Evolutionary conservation across 1,284 basidiomycete species (phyloP), one percentile per base, ranked within the genome.

Genomic region (Cutaneotrichosporon arboriforme): DNA sequence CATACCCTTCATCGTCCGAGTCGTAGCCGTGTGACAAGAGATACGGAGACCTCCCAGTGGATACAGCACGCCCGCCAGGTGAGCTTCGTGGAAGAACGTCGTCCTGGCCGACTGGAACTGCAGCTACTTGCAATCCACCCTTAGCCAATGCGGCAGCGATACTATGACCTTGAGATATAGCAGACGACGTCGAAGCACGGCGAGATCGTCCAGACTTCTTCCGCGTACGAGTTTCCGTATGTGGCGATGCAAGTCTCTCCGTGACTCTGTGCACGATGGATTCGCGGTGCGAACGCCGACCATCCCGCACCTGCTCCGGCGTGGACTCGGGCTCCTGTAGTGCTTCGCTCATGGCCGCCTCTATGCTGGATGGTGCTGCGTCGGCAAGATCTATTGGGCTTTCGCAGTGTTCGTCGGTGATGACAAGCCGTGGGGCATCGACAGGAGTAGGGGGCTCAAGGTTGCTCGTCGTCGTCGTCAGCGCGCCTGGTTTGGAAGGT

Each of bases 101-200:
- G 13, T 51, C 49, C 4, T 52, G 43, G n/a, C 13, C 35, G n/a
- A n/a, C n/a, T n/a, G 36, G 31, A 18, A 44, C 12, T 22, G 35
- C 46, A 52, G 60, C 55, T 18, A 70, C 57, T 31, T 64, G 61
- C 18, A 69, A 37, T 0, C 67, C 65, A 38, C 65, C 56, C 46
- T 66, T 69, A 1, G 69, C 70, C 26, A 73, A 43, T 1, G 68
- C 67, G 1, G 68, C 65, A 1, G 67, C 67, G 12, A 71, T 68
- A 12, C 56, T 56, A 40, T 57, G 47, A 8, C 57, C 51, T 21
- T 55, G 61, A 2, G 64, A 65, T 14, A 49, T 51, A 15, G 57
- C 59, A 13, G 67, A 66, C 14, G 44, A 58, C 15, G 61, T 62
- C 8, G 60, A 63, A 3, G 55, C 42, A n/a, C 65, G 53, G 12